Base-by-base conservation (phyloP, 441 rosid genomes). In the Populus hybrid region DNA sequence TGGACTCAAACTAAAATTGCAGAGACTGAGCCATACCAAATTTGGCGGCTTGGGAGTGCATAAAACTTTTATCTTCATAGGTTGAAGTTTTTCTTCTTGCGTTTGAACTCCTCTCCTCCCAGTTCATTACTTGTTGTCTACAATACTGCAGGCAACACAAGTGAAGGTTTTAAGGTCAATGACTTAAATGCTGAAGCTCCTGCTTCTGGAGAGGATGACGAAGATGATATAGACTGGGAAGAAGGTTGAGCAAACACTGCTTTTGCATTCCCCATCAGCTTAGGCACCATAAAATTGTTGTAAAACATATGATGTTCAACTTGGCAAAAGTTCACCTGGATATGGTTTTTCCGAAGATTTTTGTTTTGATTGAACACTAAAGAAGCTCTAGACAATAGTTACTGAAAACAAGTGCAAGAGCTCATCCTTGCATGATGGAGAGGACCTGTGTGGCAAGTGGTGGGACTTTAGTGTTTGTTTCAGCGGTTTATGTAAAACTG, bases 121-220 rank as follows among this genome's bases (percentile, higher is more conserved):
- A 12, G 3, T 42, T 64, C 46, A 28, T 50, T 32, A 3, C 66
- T 7, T 21, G 6, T 69, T 65, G 72, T 34, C 30, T 34, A 18
- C 66, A 26, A 35, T 9, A 6, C 38, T 71, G 74, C 88, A 87
- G 92, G 89, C 71, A 70, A 79, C 63, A 40, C 84, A 34, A 78
- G 28, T 12, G 91, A 86, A 81, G 79, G 76, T 80, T 92, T 76
- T 78, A 90, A 83, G 88, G 87, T 92, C 18, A 77, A 78, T 70
- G 97, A 92, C 85, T 85, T 92, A 85, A 92, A 91, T 79, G 83
- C 80, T 26, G 90, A 90, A 85, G 94, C 92, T 0, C 91, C 88
- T 73, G 87, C 86, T 79, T 85, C 91, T 10, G 87, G 77, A 26
- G 92, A 89, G 53, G 91, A 42, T 42, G 50, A 88, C 2, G 91